Evolutionary conservation across 352 stramenopile species (phyloP).

Genomic region (Globisporangium cystogenes): DNA sequence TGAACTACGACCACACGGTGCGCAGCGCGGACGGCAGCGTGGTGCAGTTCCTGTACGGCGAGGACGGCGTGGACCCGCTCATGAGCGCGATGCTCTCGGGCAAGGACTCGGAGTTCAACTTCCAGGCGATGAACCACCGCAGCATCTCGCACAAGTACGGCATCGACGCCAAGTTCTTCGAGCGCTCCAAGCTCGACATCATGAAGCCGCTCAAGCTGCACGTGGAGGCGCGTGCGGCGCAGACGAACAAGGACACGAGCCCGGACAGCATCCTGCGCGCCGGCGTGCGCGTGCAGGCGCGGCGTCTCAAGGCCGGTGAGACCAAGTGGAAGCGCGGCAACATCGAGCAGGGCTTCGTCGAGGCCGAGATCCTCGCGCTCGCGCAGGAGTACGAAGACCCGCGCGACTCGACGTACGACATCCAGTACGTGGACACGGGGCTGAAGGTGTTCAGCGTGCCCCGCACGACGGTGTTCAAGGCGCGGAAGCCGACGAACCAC

Average conservation of each 20-base stretch:
- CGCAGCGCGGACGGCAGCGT: constrained; percentile 96
- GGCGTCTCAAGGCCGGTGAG: constrained; percentile 69
- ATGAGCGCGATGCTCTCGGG: constrained; percentile 94
- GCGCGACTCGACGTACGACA: constrained; percentile 74
- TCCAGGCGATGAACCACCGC: constrained; percentile 95
- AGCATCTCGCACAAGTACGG: constrained; percentile 93
- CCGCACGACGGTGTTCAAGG: constrained; percentile 74
- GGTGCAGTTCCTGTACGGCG: constrained; percentile 99
- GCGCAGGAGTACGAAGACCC: constrained; percentile 58
- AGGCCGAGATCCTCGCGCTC: constrained; percentile 63
- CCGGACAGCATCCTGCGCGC: constrained; percentile 33
- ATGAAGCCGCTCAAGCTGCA: constrained; percentile 83
- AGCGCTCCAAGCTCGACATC: constrained; percentile 87
- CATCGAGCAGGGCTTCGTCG: constrained; percentile 73
- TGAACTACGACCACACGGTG: constrained; percentile 99
- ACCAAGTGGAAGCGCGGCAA: constrained; percentile 85
- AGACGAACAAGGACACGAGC: constrained; percentile 34
- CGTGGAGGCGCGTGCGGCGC: constrained; percentile 51
- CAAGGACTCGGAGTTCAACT: constrained; percentile 90
- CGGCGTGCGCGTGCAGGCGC: constrained; percentile 57
- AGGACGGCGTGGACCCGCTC: constrained; percentile 98
- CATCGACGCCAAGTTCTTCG: constrained; percentile 85
- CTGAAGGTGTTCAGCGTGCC: constrained; percentile 75
- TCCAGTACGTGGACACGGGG: constrained; percentile 84
- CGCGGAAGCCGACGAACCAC: constrained; percentile 50